Evolutionary conservation across 352 stramenopile species (phyloP).

Genomic region (Pythium pyrilobum): DNA sequence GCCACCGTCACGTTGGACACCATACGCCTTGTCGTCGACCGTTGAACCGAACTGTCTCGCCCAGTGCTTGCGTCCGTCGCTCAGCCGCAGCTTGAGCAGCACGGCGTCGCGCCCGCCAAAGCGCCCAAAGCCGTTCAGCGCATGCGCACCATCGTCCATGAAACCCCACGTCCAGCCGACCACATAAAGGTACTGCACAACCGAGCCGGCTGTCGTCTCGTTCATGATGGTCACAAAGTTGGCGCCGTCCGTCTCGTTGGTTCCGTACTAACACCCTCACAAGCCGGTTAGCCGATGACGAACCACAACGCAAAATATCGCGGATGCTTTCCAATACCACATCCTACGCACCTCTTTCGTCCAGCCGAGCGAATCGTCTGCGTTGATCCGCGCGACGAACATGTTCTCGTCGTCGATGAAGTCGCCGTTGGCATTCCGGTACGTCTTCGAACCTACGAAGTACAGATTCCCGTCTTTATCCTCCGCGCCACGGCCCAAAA

Average conservation of each 20-base stretch:
- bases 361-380: constrained; percentile 39
- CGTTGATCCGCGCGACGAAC: constrained; percentile 48
- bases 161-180: constrained; percentile 61
- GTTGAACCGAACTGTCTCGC: constrained; percentile 69
- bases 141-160: constrained; percentile 65
- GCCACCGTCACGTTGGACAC: constrained; percentile 33
- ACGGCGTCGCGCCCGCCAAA: constrained; percentile 70
- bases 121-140: constrained; percentile 61
- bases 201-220: constrained; percentile 20
- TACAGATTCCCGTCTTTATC: constrained; percentile 48
- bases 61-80: constrained; percentile 51
- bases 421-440: constrained; percentile 8
- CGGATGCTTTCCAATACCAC: too few species aligned
- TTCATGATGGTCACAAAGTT: constrained; percentile 50
- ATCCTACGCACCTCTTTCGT: constrained; percentile 43
- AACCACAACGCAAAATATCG: too few species aligned
- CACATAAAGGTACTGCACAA: constrained; percentile 45
- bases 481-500: constrained; percentile 29
- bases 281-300: too few species aligned
- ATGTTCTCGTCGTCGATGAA: constrained; percentile 35
- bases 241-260: constrained; percentile 43
- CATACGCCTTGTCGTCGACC: constrained; percentile 54
- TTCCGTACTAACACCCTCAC: constrained; percentile 33
- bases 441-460: constrained; percentile 49
- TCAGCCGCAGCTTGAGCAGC: constrained; percentile 44